Evolutionary conservation across 1,284 basidiomycete species (phyloP), one percentile per base, ranked within the genome.

Genomic region (Microbotryomycetes sp.): DNA sequence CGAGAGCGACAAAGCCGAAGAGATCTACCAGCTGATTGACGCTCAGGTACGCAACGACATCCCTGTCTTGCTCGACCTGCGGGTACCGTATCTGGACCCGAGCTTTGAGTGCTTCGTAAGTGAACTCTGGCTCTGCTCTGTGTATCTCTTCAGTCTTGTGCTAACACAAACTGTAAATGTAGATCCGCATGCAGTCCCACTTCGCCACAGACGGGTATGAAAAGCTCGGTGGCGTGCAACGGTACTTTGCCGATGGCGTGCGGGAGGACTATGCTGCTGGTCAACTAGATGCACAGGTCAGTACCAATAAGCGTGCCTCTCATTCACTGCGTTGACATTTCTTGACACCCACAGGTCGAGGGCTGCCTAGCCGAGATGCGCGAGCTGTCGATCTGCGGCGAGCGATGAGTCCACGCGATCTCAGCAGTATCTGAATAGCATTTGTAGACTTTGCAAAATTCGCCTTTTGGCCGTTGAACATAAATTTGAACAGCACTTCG

Each of bases 181-280:
- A 46, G 30, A 16, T 56, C 18, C 54, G 54, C 21, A 45, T 56
- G 28, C 54, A 51, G 35, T 23, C 59, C 18, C 67, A 68, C 53
- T 67, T 67, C 27, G 65, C 65, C 5, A 67, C 65, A 18, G 62
- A 67, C 55, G 61, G 96, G 91, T 99, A 99, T 75, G 93, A 98
- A 78, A 97, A 96, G 78, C 81, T 98, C 58, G 89, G 92, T 49
- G 87, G 91, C 50, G 96, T 98, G 4, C 96, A 99, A 76, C 80
- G 92, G 83, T 98, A 93, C 77, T 96, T 97, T 73, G 81, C 83
- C 3, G 91, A 96, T 51, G 85, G 80, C 64, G 90, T 96, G 45
- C 82, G 93, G 65, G 92, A 97, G 70, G 92, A 98, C 71, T 99
- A 99, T 73, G 94, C 96, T 24, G 90, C 91, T 56, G 94, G 94